Evolutionary conservation across 805 yeast genomes (phyloP).

Genomic region (Debaryomyces castellii): DNA sequence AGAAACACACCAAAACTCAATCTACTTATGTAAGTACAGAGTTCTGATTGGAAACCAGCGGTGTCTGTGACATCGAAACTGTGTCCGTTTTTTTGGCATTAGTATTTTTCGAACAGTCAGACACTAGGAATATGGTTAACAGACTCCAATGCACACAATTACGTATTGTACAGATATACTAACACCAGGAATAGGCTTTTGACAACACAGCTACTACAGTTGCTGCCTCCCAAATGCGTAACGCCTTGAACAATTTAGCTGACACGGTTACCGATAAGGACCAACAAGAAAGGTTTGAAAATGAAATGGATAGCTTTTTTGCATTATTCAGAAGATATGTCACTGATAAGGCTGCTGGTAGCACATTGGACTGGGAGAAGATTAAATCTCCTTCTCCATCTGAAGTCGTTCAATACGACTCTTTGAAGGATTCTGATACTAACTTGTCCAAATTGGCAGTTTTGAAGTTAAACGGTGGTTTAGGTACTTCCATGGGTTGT

Average conservation of each 20-base stretch:
- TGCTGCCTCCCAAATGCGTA: constrained; percentile 97
- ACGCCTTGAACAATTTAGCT: constrained; percentile 84
- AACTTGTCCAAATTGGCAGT: constrained; percentile 86
- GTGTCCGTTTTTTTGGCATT: not conserved
- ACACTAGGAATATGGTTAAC: no score
- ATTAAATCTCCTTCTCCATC: constrained; percentile 86
- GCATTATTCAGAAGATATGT: constrained; percentile 90
- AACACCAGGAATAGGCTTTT: constrained; percentile 34
- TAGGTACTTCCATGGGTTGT: constrained; percentile 99
- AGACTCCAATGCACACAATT: no score
- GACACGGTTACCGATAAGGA: constrained; percentile 68
- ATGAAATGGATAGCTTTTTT: constrained; percentile 92
- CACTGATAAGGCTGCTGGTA: constrained; percentile 83
- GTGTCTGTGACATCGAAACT: no score
- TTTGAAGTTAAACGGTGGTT: constrained; percentile 94
- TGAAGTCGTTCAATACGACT: constrained; percentile 81
- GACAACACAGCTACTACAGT: constrained; percentile 93
- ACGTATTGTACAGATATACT: not conserved
- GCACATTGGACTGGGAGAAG: constrained; percentile 89
- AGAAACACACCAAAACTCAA: constrained; percentile 69
- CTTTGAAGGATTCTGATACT: constrained; percentile 38
- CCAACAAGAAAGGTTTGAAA: constrained; percentile 63
- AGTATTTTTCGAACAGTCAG: no score
- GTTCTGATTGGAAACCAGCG: no score
- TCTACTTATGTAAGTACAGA: constrained; percentile 56